Percentiles rank a stretch among this genome's conserved stretches.
Conservation (phyloP, 1,284 basidiomycete species). For the Peniophora sp. region DNA sequence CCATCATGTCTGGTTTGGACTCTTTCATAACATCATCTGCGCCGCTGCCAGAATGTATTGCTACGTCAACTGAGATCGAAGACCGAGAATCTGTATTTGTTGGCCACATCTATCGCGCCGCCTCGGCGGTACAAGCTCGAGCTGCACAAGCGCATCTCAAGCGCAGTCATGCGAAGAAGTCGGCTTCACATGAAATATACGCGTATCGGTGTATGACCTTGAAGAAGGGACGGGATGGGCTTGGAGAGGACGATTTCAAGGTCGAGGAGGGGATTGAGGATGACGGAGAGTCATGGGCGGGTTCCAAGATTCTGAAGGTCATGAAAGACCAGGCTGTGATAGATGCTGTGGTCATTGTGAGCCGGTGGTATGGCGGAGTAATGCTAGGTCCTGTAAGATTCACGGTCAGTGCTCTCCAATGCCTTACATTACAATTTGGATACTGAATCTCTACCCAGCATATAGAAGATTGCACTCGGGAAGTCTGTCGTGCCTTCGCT, state of each 20-base stretch:
- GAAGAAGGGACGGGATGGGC: slow-evolving; percentile 56
- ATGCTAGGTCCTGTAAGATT: slow-evolving; percentile 68
- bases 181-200: slow-evolving; percentile 62
- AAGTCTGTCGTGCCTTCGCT: slow-evolving; percentile 65
- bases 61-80: slow-evolving; percentile 61
- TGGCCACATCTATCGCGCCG: slow-evolving; percentile 49
- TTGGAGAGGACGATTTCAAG: slow-evolving; percentile 68
- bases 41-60: slow-evolving; percentile 41
- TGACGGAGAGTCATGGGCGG: slow-evolving; percentile 68
- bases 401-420: slow-evolving; percentile 13
- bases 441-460: slow-evolving; percentile 25
- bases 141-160: slow-evolving; percentile 40
- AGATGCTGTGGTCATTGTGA: slow-evolving; percentile 65
- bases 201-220: slow-evolving; percentile 73
- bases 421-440: no score
- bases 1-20: slow-evolving; percentile 35
- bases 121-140: slow-evolving; percentile 39
- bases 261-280: slow-evolving; percentile 54
- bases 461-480: slow-evolving; percentile 65
- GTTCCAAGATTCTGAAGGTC: slow-evolving; percentile 52
- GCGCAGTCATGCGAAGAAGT: slow-evolving; percentile 43
- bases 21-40: slow-evolving; percentile 40
- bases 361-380: slow-evolving; percentile 71
- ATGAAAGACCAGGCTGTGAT: slow-evolving; percentile 59
- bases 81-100: slow-evolving; percentile 66